A percentile compares a stretch with the other conserved stretches of the same genome.
Evolutionary conservation across 73 alveolate species (phyloP).

Genomic region (Tetrahymena thermophila): DNA sequence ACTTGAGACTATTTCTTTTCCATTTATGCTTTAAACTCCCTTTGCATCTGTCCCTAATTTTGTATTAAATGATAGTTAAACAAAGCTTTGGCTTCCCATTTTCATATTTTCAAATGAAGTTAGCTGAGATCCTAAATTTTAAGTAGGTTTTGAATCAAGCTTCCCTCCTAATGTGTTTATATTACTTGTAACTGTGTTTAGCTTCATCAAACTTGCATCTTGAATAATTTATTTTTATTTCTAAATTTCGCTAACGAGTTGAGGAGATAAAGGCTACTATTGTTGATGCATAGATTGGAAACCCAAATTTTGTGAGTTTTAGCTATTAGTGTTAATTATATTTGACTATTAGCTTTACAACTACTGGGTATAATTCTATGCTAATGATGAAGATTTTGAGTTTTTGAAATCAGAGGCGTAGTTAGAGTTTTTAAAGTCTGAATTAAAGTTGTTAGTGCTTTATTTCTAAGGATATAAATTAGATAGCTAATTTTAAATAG

Average conservation of each 20-base stretch:
- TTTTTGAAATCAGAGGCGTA: neutral
- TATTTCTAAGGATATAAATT: neutral
- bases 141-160: neutral
- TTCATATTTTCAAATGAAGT: neutral
- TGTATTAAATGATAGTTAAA: neutral
- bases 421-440: too few relatives aligned
- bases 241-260: neutral
- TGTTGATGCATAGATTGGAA: neutral
- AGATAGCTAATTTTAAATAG: neutral
- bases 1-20: neutral
- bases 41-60: neutral
- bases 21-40: neutral
- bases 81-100: neutral
- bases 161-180: neutral
- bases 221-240: neutral
- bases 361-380: too few relatives aligned
- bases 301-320: neutral
- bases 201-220: neutral
- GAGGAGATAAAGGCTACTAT: neutral
- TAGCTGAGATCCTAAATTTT: neutral
- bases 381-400: neutral
- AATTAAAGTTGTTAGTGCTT: too few relatives aligned
- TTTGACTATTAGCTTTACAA: neutral
- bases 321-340: neutral
- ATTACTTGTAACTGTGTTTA: neutral